Base-by-base conservation (phyloP, 805 yeast species). In the Lipomyces mesembrius region DNA sequence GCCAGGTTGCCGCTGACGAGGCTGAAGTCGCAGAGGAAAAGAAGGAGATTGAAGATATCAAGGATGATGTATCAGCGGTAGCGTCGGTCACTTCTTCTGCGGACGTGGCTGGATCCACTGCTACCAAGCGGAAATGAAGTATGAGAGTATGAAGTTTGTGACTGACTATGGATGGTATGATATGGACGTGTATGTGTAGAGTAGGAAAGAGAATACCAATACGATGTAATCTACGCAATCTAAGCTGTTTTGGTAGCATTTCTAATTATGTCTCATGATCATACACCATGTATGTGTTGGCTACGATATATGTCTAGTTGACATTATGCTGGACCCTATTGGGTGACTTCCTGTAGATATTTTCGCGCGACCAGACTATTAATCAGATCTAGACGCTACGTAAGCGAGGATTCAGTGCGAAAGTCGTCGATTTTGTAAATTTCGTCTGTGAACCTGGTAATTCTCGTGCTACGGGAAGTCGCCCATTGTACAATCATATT, bases 1-100 rank as follows among this genome's bases (percentile, higher is more conserved):
- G 82, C 7, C 78, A 75, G 64, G 73, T 71, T 6, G 77, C 73
- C 17, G 76, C 67, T 17, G 74, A 69, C 34, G 72, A 62, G 51
- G 67, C 66, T 2, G 68, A 66, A 46, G 65, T 49, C 17, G 39
- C 35, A 34, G 54, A 59, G 32, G 25, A 27, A 34, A 51, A 32
- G 25, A 27, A 35, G 35, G 61, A 61, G 63, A 43, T 29, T n/a
- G 64, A 59, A 55, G 65, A 51, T 20, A 34, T 49, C 25, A 43
- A 60, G 22, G 59, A 54, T 12, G 67, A 49, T 8, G 59, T 27
- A 17, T 35, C 46, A 35, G 67, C 39, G 25, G 58, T 37, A n/a
- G 57, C 52, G 4, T 62, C 66, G 4, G 56, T 51, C 8, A 25
- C 67, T 11, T 32, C 62, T 20, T 55, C 59, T 27, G 63, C 29